Evolutionary conservation across 257 asterid genomes (phyloP), one percentile per base, ranked within the genome.

Genomic region (Prunella vulgaris): DNA sequence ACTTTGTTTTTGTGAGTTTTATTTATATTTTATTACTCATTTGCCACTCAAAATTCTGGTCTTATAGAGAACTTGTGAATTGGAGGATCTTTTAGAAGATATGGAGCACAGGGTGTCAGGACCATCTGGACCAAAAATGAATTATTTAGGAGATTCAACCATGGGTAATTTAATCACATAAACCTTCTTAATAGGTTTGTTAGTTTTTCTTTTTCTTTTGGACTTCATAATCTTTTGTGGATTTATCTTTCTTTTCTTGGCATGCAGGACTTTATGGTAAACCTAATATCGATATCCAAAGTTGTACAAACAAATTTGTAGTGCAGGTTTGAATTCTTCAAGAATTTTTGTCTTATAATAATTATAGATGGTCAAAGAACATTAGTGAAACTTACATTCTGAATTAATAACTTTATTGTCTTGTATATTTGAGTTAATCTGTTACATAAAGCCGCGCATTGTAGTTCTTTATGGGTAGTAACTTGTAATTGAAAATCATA

Each of bases 271-370:
- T 32, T 73, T 57, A 58, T 80, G 73, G 68, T 71, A 61, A 60
- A 59, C 72, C 84, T 49, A 70, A 75, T 63, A 64, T 48, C 60
- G 83, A 64, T 60, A 59, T 27, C 70, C 85, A 30, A 58, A 83
- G 76, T 76, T 78, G 76, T 78, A 73, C 75, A 5, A 81, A 71
- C 70, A 75, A 69, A 69, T 87, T 85, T 75, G 30, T 22, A 46
- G 28, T 80, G 74, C 90, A 84, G 99, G 99, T 90, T 51, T 74
- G 80, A 59, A 44, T 69, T 76, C 73, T 54, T 52, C 75, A 8
- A 24, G 24, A 60, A 20, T 60, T 66, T 46, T 48, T 8, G 20
- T 59, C 35, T 59, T 44, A 20, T 33, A 60, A 14, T 42, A 25
- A 38, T 24, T 63, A 14, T 56, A 63, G 44, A n/a, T 9, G 37